Evolutionary conservation across 768 basidiomycete genomes (phyloP).

Genomic region (Tylopilus vinaceipallidus): DNA sequence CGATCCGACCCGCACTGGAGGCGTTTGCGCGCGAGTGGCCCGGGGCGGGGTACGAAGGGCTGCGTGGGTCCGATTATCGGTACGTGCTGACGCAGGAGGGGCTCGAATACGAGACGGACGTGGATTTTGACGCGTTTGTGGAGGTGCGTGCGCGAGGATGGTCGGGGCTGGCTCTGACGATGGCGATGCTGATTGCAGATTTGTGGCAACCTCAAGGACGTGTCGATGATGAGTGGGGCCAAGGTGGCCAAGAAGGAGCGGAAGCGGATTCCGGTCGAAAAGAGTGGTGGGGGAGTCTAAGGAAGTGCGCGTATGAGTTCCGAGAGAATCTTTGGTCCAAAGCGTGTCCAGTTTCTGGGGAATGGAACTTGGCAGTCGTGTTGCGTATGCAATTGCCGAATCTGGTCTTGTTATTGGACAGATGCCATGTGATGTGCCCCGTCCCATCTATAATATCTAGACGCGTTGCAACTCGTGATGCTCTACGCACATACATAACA

Average conservation of each 20-base stretch:
- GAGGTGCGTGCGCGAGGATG: conserved; percentile 54
- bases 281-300: conserved; percentile 32
- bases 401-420: too few relatives aligned
- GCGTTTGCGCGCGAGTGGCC: conserved; percentile 38
- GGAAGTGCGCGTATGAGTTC: too few relatives aligned
- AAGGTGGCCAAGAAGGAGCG: conserved; percentile 36
- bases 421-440: too few relatives aligned
- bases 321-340: too few relatives aligned
- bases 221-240: conserved; percentile 44
- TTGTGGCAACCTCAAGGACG: conserved; percentile 71
- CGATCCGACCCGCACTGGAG: conserved; percentile 43
- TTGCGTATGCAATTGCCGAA: too few relatives aligned
- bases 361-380: too few relatives aligned
- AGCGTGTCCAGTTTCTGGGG: too few relatives aligned
- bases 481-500: too few relatives aligned
- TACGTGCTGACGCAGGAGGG: conserved; percentile 80
- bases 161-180: neutral
- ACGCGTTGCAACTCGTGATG: too few relatives aligned
- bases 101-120: conserved; percentile 48
- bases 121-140: conserved; percentile 85
- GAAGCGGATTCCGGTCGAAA: conserved; percentile 47
- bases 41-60: conserved; percentile 52
- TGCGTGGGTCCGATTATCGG: conserved; percentile 61
- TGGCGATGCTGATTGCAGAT: conserved; percentile 54
- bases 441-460: too few relatives aligned